Conservation (phyloP, 768 basidiomycete species). For the Lentinula detonsa region DNA sequence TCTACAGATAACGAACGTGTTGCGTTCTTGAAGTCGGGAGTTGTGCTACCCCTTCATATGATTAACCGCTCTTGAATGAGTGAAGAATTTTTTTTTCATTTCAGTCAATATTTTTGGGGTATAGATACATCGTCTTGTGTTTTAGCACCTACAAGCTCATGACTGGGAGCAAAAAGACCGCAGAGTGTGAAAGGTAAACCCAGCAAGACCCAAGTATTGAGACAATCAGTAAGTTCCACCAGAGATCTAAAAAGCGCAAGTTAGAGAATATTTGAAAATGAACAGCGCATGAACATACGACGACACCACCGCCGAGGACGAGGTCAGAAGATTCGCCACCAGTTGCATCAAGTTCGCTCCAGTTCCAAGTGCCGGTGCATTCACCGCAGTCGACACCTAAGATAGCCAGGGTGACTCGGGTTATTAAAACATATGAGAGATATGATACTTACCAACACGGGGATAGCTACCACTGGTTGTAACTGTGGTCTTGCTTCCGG, state of each 20-base stretch:
- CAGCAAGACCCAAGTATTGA: no score
- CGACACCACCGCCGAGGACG: not conserved
- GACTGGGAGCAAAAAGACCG: no score
- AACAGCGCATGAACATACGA: not conserved
- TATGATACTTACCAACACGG: not conserved
- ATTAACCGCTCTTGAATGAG: no score
- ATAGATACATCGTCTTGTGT: no score
- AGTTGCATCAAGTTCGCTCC: not conserved
- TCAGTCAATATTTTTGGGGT: no score
- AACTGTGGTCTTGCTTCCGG: not conserved
- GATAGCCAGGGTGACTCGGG: not conserved
- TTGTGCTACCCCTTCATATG: no score
- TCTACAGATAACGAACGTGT: no score
- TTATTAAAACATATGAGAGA: not conserved
- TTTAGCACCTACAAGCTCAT: no score
- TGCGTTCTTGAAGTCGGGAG: no score
- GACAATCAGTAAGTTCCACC: not conserved
- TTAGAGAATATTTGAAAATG: not conserved
- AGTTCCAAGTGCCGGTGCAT: slow-evolving; percentile 3
- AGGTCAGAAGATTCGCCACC: not conserved
- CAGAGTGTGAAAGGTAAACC: no score
- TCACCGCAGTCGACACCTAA: slow-evolving; percentile 5
- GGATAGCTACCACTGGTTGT: not conserved
- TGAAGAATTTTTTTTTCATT: no score
- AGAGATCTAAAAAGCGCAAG: not conserved